phyloP scores from a whole-genome alignment of 1,139 yeast genomes.

The Protomyces gravidus region DNA sequence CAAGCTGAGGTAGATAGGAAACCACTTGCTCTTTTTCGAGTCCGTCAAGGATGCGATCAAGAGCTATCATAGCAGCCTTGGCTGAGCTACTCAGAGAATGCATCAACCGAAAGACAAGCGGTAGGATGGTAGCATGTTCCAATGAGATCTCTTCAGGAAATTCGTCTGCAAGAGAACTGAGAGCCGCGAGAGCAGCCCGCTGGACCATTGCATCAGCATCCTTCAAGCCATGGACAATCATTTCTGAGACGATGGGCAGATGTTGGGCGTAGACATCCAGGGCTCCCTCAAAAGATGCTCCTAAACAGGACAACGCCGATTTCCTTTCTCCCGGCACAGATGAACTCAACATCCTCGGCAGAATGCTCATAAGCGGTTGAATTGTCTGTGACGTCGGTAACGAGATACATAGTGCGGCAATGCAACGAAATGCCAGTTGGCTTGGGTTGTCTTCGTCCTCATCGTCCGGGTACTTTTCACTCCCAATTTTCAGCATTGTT shows the following conservation, averaged over 20 bases:
- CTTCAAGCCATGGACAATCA: conserved; percentile 68
- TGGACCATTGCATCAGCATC: conserved; percentile 74
- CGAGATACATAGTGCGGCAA: conserved; percentile 72
- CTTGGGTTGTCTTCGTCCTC: conserved; percentile 65
- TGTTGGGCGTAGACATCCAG: conserved; percentile 85
- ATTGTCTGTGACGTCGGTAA: conserved; percentile 92
- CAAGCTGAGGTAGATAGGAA: conserved; percentile 77
- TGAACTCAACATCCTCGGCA: conserved; percentile 62
- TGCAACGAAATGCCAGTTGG: conserved; percentile 70
- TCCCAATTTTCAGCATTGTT: conserved; percentile 70
- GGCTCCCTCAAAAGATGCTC: conserved; percentile 85
- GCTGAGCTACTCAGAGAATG: conserved; percentile 84
- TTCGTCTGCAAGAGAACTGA: conserved; percentile 74
- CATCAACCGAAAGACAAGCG: conserved; percentile 79
- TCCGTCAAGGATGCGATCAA: conserved; percentile 88
- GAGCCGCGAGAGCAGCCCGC: conserved; percentile 79
- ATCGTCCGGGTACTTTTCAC: conserved; percentile 88
- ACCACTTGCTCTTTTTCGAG: conserved; percentile 79
- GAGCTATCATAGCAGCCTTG: conserved; percentile 84
- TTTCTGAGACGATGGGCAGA: conserved; percentile 66
- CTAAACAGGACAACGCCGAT: conserved; percentile 77
- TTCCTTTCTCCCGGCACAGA: conserved; percentile 73
- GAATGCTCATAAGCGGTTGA: conserved; percentile 66
- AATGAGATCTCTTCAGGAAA: conserved; percentile 76
- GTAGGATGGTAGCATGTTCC: conserved; percentile 75